Percentiles rank a stretch among this genome's conserved stretches.
phyloP scores from a whole-genome alignment of 2,329 filamentous ascomycete species.

The Penicillium sclerotigenum region DNA sequence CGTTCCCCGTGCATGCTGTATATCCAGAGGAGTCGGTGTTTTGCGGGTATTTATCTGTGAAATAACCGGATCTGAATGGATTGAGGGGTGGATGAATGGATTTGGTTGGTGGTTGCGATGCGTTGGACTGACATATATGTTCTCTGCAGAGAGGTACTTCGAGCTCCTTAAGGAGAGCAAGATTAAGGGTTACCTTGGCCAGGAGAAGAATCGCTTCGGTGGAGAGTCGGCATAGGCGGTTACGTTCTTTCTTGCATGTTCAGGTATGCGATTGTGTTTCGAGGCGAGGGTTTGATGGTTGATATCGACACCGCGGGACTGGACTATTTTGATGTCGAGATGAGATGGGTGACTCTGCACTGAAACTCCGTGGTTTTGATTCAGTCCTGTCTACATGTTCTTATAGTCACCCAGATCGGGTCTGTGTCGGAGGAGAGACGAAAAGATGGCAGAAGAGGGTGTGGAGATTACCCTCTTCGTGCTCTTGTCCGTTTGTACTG shows the following conservation, averaged over 20 bases:
- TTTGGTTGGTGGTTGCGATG: background rate
- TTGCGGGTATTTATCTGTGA: background rate
- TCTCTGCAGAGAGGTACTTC: conserved; percentile 60
- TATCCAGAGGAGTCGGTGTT: background rate
- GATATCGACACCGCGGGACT: background rate
- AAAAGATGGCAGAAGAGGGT: conserved; percentile 14
- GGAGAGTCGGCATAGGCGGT: conserved; percentile 25
- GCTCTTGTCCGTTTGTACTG: conserved; percentile 19
- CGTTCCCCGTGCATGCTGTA: background rate
- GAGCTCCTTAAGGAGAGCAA: conserved; percentile 62
- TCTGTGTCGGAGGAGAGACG: background rate
- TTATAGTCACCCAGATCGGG: background rate
- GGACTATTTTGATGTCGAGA: background rate
- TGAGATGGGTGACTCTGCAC: background rate
- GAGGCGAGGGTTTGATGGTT: background rate
- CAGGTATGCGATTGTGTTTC: conserved; percentile 3
- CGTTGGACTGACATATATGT: background rate
- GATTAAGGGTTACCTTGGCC: conserved; percentile 61
- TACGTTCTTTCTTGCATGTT: conserved; percentile 1
- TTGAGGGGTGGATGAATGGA: background rate
- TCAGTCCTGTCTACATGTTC: background rate
- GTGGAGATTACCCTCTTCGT: conserved; percentile 7
- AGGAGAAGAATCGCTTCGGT: conserved; percentile 60
- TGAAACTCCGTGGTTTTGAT: background rate
- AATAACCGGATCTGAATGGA: background rate